These are phyloP conservation scores for Boletus rubescentipes DNA, from an alignment of 768 basidiomycete species.

Conservation along the genomic window DNA sequence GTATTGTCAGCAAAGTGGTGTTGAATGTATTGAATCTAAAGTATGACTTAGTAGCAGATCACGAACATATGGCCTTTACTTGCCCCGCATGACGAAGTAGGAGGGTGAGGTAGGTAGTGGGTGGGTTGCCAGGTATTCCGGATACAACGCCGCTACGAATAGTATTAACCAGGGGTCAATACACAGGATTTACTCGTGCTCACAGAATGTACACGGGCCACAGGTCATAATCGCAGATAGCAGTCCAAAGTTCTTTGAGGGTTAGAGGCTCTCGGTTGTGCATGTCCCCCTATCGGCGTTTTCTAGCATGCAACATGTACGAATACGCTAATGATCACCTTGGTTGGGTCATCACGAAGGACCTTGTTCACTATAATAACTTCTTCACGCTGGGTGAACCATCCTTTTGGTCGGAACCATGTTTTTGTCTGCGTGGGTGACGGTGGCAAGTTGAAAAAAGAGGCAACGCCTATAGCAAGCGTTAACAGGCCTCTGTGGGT, in stretches of 20 bases:
- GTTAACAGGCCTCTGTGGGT: conserved; percentile 36
- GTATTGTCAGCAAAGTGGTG: conserved; percentile 62
- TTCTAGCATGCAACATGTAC: not conserved
- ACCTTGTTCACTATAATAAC: conserved; percentile 58
- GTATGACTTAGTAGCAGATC: not conserved
- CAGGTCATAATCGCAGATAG: conserved; percentile 59
- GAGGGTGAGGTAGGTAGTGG: conserved; percentile 57
- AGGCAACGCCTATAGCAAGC: conserved; percentile 47
- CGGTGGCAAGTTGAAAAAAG: conserved; percentile 61
- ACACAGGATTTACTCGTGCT: not conserved
- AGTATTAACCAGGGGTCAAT: not conserved
- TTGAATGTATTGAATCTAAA: conserved; percentile 56
- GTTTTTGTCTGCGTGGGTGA: conserved; percentile 58
- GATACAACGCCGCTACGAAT: conserved; percentile 48
- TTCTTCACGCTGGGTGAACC: conserved; percentile 64
- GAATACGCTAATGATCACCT: conserved; percentile 30
- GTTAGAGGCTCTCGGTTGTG: conserved; percentile 66
- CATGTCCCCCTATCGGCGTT: conserved; percentile 45
- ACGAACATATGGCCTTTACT: not conserved
- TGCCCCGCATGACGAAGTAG: conserved; percentile 53
- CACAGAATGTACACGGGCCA: conserved; percentile 65
- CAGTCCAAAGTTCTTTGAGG: conserved; percentile 48
- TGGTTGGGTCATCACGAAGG: conserved; percentile 61
- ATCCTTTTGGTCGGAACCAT: conserved; percentile 59
- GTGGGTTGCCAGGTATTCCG: conserved; percentile 48